Conservation (phyloP, 306 rosid species). For the Vicia sativa region DNA sequence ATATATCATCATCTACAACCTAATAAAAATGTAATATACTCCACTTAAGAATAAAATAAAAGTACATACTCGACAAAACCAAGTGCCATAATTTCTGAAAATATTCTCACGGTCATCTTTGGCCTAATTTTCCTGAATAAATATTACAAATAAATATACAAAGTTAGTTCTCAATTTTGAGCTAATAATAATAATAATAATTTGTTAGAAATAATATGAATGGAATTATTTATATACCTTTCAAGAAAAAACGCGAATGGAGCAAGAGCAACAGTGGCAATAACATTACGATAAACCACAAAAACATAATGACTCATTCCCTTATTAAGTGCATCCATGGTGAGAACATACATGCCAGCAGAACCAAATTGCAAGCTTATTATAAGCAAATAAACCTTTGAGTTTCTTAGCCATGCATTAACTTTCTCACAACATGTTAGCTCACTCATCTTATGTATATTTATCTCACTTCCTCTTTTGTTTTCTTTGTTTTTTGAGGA, state of each 20-base stretch:
- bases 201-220: no score
- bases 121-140: slow-evolving; percentile 75
- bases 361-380: slow-evolving; percentile 78
- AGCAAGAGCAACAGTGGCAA: slow-evolving; percentile 65
- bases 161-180: not conserved
- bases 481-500: slow-evolving; percentile 2
- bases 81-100: slow-evolving; percentile 59
- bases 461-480: slow-evolving; percentile 9
- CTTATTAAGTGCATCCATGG: slow-evolving; percentile 64
- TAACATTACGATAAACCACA: slow-evolving; percentile 73
- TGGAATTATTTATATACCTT: slow-evolving; percentile 44
- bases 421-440: slow-evolving; percentile 29
- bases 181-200: no score
- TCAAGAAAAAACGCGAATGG: slow-evolving; percentile 84
- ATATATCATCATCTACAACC: not conserved
- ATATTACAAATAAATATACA: not conserved
- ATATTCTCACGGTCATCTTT: slow-evolving; percentile 67
- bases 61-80: slow-evolving; percentile 75
- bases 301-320: slow-evolving; percentile 86
- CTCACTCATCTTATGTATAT: slow-evolving; percentile 8
- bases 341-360: slow-evolving; percentile 84
- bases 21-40: not conserved
- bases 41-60: not conserved
- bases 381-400: slow-evolving; percentile 64
- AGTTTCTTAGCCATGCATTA: slow-evolving; percentile 9